Evolutionary conservation across 2,329 filamentous ascomycete species (phyloP), one percentile per base, ranked within the genome.

Genomic region (Gyromitra esculenta): DNA sequence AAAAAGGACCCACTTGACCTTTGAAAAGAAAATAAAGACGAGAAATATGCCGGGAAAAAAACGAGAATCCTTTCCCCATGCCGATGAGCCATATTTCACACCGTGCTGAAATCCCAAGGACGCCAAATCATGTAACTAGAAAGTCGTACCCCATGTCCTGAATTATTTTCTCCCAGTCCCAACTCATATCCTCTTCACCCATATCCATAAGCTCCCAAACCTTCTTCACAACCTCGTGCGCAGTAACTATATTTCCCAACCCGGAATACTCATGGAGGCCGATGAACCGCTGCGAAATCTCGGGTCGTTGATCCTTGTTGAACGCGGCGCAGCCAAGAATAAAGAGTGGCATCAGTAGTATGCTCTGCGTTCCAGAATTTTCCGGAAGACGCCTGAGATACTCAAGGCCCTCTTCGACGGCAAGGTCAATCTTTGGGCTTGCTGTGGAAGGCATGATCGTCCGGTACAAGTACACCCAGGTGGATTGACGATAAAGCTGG

Each of bases 111-210:
- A 70, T 45, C 59, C 41, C 56, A 41, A 66, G n/a, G 52, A 69
- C 25, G n/a, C 50, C 48, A 21, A 60, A 75, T 85, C 82, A 90
- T 77, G 88, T 89, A 77, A 89, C 86, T 79, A 90, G 83, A 79
- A 90, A 89, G 80, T 90, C 88, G 85, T 88, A 89, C 21, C 87
- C 86, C 83, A 88, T 87, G 64, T 85, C 84, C 62, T 85, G 83
- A 77, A 90, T 88, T 75, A 89, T 87, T 76, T 84, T 87, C 82
- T 90, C 88, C 88, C 88, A 90, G 81, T 90, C 88, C 88, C 88
- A 90, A 70, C 86, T 80, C 73, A 88, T 87, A 72, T 88, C 86
- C 74, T 86, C 85, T 65, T 87, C 86, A 0, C 85, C 85, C 18
- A 83, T 84, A 78, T 90, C 88, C 88, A 90, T 90, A 69, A 88